Conservation (phyloP, 768 basidiomycete genomes). For the Mycena venus region DNA sequence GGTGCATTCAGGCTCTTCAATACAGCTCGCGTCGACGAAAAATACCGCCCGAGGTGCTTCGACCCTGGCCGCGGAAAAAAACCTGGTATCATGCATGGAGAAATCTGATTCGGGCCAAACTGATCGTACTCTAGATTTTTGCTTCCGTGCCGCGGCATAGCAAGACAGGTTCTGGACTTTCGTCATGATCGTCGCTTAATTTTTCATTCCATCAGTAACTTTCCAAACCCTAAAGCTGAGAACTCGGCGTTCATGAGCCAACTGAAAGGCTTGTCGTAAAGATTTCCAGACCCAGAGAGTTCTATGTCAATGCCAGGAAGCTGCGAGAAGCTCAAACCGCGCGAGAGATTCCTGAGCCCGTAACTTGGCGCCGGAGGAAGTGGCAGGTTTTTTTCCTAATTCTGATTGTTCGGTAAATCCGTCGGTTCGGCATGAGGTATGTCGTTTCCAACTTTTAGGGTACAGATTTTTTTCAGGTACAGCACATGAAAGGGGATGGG, state of each 20-base stretch:
- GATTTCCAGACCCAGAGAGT: constrained; percentile 12
- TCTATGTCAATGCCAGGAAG: constrained; percentile 8
- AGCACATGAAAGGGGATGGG: constrained; percentile 4
- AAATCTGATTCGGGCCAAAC: neutral
- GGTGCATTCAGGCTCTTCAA: neutral
- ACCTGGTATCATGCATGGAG: neutral
- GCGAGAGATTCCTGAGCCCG: constrained; percentile 19
- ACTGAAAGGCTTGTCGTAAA: neutral
- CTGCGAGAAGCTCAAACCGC: constrained; percentile 22
- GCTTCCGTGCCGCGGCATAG: constrained; percentile 23
- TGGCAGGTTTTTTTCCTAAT: constrained; percentile 15
- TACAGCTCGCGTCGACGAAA: too few relatives aligned
- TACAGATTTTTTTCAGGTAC: constrained; percentile 26
- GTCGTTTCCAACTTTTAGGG: constrained; percentile 26
- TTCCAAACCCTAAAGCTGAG: neutral
- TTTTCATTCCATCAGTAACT: neutral
- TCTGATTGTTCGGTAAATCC: constrained; percentile 22
- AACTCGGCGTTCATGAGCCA: neutral
- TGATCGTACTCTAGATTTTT: too few relatives aligned
- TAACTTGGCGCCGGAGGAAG: constrained; percentile 32
- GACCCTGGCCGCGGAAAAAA: neutral
- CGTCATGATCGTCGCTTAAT: constrained; percentile 27
- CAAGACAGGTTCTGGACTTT: neutral
- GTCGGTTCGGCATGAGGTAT: constrained; percentile 20
- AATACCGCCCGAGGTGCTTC: too few relatives aligned